Percentiles rank a stretch among this genome's conserved stretches.
These are phyloP conservation scores for Alternaria angustiovoidea DNA, from an alignment of 2,329 filamentous ascomycete genomes.

Conservation along the genomic window DNA sequence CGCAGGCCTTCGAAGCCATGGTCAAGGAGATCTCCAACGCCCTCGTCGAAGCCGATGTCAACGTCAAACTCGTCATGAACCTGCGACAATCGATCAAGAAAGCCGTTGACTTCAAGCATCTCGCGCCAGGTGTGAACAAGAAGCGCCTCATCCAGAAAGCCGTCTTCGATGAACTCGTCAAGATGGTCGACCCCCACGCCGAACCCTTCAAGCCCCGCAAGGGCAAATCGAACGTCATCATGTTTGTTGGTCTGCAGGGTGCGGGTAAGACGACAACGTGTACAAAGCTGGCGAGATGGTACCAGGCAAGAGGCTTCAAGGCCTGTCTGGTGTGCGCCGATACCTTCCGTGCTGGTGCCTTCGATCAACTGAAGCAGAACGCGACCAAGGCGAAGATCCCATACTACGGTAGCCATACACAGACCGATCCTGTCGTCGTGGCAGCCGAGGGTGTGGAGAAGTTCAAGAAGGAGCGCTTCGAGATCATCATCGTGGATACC, in stretches of 20 bases:
- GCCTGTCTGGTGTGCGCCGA: constrained; percentile 95
- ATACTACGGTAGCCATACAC: constrained; percentile 95
- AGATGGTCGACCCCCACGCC: constrained; percentile 92
- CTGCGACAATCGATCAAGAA: constrained; percentile 92
- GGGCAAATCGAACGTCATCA: constrained; percentile 94
- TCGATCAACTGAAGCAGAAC: constrained; percentile 98
- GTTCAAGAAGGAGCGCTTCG: constrained; percentile 98
- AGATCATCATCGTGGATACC: constrained; percentile 98
- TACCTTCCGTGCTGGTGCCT: constrained; percentile 97
- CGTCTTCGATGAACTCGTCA: constrained; percentile 95
- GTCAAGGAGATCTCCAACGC: constrained; percentile 97
- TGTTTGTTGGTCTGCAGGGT: constrained; percentile 98
- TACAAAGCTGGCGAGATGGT: constrained; percentile 95
- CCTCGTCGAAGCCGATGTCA: constrained; percentile 95
- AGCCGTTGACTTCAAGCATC: constrained; percentile 92
- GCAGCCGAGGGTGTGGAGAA: constrained; percentile 96
- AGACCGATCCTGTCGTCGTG: constrained; percentile 93
- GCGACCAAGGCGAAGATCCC: constrained; percentile 99
- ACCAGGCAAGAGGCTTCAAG: constrained; percentile 91
- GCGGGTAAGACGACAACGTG: constrained; percentile 98
- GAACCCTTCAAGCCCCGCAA: constrained; percentile 98
- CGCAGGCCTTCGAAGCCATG: constrained; percentile 93
- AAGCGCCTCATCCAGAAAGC: constrained; percentile 97
- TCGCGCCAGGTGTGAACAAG: constrained; percentile 93
- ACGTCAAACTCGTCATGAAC: constrained; percentile 88